Conservation (phyloP, 805 yeast genomes). For the Metschnikowia anglica region DNA sequence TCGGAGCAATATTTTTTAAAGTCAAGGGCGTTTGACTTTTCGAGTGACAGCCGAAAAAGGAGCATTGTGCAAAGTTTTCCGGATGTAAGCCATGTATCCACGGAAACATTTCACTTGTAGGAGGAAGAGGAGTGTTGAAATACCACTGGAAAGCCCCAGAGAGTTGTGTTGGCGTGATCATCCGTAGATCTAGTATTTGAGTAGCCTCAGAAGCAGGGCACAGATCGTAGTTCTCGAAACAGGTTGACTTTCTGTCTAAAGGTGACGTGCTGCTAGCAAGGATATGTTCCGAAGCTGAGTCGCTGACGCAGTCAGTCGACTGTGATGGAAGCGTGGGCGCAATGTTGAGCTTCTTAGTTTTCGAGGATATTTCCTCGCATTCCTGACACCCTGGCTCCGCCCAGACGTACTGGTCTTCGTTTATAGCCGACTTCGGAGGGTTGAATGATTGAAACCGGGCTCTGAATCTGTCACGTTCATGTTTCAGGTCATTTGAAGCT, state of each 20-base stretch:
- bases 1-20: neutral
- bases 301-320: slow-evolving; percentile 5
- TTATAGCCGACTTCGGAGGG: slow-evolving; percentile 9
- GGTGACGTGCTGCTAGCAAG: slow-evolving; percentile 20
- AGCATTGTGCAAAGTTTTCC: slow-evolving; percentile 53
- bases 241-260: slow-evolving; percentile 19
- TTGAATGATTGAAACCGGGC: slow-evolving; percentile 40
- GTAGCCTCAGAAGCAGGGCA: slow-evolving; percentile 2
- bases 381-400: slow-evolving; percentile 28
- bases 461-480: slow-evolving; percentile 43
- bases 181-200: slow-evolving; percentile 5
- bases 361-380: slow-evolving; percentile 36
- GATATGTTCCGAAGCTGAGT: slow-evolving; percentile 6
- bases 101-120: slow-evolving; percentile 72
- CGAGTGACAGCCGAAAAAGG: slow-evolving; percentile 35
- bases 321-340: slow-evolving; percentile 7
- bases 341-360: slow-evolving; percentile 37
- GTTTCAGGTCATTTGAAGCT: slow-evolving; percentile 38
- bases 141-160: slow-evolving; percentile 35
- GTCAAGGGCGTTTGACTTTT: neutral
- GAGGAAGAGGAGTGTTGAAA: slow-evolving; percentile 50
- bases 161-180: slow-evolving; percentile 9
- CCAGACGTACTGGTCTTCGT: slow-evolving; percentile 6
- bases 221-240: slow-evolving; percentile 10
- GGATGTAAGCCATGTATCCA: slow-evolving; percentile 83